phyloP scores from a whole-genome alignment of 225 moss, liverwort and hornwort genomes.

The Physcomitrium patens region DNA sequence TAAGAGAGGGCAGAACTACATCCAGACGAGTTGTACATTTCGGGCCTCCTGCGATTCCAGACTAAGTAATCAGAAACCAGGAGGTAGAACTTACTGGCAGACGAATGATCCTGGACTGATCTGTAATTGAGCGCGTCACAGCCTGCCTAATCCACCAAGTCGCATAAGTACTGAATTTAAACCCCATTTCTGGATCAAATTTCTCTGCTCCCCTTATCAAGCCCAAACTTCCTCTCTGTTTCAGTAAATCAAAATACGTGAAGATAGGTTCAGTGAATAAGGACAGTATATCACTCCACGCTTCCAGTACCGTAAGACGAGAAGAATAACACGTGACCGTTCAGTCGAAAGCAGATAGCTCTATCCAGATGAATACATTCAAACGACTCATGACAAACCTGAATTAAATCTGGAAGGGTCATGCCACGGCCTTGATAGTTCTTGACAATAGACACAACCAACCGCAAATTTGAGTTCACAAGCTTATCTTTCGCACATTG shows the following conservation, averaged over 20 bases:
- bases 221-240: constrained; percentile 88
- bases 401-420: constrained; percentile 93
- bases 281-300: too few relatives aligned
- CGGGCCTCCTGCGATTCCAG: too few relatives aligned
- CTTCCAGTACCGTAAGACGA: too few relatives aligned
- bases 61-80: too few relatives aligned
- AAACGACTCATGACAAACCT: constrained; percentile 38
- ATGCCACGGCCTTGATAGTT: constrained; percentile 91
- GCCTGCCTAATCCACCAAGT: constrained; percentile 99
- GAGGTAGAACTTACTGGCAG: constrained; percentile 59
- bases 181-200: constrained; percentile 81
- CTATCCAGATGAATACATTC: background rate
- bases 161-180: constrained; percentile 91
- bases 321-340: too few relatives aligned
- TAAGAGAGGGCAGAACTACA: too few relatives aligned
- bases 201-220: constrained; percentile 89
- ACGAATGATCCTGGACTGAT: constrained; percentile 87
- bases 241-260: background rate
- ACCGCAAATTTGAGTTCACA: constrained; percentile 93
- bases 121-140: constrained; percentile 85
- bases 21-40: too few relatives aligned
- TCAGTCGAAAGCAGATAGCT: too few relatives aligned
- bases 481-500: constrained; percentile 89
- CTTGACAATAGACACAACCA: constrained; percentile 94
- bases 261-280: background rate